These are phyloP conservation scores for Ophiostoma angusticollis DNA, from an alignment of 2,329 filamentous ascomycete species.

Conservation along the genomic window DNA sequence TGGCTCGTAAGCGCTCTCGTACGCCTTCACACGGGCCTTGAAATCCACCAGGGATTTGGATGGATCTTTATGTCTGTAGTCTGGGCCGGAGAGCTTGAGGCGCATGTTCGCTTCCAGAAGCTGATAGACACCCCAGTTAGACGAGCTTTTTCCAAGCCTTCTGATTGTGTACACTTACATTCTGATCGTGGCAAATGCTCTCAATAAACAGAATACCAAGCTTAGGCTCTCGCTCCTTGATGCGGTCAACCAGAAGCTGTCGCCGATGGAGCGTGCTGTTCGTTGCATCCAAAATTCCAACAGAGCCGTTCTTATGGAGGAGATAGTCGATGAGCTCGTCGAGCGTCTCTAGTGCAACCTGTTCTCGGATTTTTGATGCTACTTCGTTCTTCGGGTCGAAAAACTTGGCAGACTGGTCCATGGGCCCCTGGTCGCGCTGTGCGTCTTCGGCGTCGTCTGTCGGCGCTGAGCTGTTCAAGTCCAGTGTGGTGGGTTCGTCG, in stretches of 20 bases:
- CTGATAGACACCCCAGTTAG: constrained; percentile 19
- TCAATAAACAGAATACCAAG: constrained; percentile 92
- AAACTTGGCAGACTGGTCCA: constrained; percentile 85
- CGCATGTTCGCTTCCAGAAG: constrained; percentile 94
- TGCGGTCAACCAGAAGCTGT: constrained; percentile 69
- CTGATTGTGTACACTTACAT: constrained; percentile 26
- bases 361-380: constrained; percentile 73
- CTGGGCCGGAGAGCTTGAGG: constrained; percentile 85
- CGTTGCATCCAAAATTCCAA: constrained; percentile 92
- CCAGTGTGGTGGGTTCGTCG: constrained; percentile 27
- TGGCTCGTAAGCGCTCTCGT: constrained; percentile 87
- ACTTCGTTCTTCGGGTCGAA: constrained; percentile 83
- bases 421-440: constrained; percentile 27
- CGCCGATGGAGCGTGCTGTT: constrained; percentile 87
- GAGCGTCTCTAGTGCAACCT: constrained; percentile 81
- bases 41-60: constrained; percentile 76
- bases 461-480: constrained; percentile 26
- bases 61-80: constrained; percentile 92
- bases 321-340: constrained; percentile 90
- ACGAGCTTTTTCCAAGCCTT: too few relatives aligned
- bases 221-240: constrained; percentile 70
- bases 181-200: constrained; percentile 77
- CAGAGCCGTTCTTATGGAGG: constrained; percentile 65
- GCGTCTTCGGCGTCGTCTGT: background rate
- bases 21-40: constrained; percentile 80